Conservation (phyloP, 2,329 filamentous ascomycete species). For the Alternaria atra region DNA sequence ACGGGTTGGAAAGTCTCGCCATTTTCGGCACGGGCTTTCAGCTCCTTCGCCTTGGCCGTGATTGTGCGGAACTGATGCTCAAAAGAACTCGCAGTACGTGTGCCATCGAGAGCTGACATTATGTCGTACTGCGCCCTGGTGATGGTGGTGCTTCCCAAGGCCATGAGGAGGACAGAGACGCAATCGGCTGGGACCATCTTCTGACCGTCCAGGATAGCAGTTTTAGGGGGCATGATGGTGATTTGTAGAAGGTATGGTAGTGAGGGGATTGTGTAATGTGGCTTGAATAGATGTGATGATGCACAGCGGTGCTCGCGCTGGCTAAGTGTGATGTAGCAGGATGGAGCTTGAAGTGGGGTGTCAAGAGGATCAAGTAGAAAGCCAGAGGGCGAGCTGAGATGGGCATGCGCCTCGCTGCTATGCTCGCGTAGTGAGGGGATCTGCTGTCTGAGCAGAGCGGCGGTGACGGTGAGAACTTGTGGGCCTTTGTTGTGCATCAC, state of each 20-base stretch:
- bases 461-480: conserved; percentile 16
- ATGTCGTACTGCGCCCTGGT: conserved; percentile 34
- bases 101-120: conserved; percentile 42
- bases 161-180: conserved; percentile 35
- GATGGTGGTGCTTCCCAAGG: conserved; percentile 22
- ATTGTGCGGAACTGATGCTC: conserved; percentile 41
- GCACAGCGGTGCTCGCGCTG: background rate
- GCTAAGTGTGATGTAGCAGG: background rate
- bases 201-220: conserved; percentile 7
- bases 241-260: background rate
- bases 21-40: conserved; percentile 34
- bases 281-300: background rate
- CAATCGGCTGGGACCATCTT: conserved; percentile 34
- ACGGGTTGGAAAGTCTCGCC: conserved; percentile 39
- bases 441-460: conserved; percentile 3
- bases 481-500: background rate
- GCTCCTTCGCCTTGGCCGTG: conserved; percentile 35
- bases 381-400: conserved; percentile 6
- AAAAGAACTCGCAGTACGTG: conserved; percentile 31
- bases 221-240: conserved; percentile 28
- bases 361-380: conserved; percentile 6
- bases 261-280: background rate
- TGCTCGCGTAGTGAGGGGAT: conserved; percentile 14
- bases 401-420: background rate
- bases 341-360: conserved; percentile 7